Conservation (phyloP, 306 rosid genomes). For the Phaseolus lunatus region DNA sequence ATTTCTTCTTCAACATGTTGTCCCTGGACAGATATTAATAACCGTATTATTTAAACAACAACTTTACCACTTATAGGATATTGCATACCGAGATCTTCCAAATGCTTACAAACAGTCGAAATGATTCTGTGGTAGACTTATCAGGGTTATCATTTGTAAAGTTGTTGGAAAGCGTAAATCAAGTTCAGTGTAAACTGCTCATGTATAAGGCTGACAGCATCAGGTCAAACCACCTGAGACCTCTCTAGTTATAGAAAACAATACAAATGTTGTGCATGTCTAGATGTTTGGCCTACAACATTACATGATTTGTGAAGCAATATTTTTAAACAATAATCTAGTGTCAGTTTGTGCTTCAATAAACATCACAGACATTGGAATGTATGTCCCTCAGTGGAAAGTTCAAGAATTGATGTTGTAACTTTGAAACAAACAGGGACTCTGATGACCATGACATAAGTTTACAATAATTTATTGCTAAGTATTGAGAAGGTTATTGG, state of each 20-base stretch:
- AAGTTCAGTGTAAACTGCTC: background rate
- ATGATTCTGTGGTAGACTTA: slow-evolving; percentile 8
- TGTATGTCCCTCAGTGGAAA: background rate
- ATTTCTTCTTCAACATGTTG: slow-evolving; percentile 97
- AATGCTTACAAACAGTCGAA: background rate
- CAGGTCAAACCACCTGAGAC: slow-evolving; percentile 3
- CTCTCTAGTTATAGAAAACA: background rate
- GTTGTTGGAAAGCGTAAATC: slow-evolving; percentile 18
- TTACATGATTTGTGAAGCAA: background rate
- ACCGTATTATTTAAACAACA: slow-evolving; percentile 7
- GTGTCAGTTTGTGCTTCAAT: slow-evolving; percentile 5
- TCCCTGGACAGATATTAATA: slow-evolving; percentile 69
- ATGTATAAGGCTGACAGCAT: slow-evolving; percentile 19
- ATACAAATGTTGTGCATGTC: slow-evolving; percentile 1
- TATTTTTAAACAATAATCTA: slow-evolving; percentile 17
- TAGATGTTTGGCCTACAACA: slow-evolving; percentile 17
- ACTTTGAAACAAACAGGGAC: background rate
- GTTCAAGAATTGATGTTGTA: background rate
- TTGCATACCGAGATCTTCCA: slow-evolving; percentile 25
- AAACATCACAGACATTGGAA: background rate
- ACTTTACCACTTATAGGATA: slow-evolving; percentile 21
- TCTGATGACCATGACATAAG: slow-evolving; percentile 5
- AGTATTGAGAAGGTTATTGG: background rate
- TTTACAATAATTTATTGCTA: background rate
- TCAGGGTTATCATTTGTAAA: slow-evolving; percentile 27